phyloP scores from a whole-genome alignment of 1,284 basidiomycete species.

The Boletus sp. region DNA sequence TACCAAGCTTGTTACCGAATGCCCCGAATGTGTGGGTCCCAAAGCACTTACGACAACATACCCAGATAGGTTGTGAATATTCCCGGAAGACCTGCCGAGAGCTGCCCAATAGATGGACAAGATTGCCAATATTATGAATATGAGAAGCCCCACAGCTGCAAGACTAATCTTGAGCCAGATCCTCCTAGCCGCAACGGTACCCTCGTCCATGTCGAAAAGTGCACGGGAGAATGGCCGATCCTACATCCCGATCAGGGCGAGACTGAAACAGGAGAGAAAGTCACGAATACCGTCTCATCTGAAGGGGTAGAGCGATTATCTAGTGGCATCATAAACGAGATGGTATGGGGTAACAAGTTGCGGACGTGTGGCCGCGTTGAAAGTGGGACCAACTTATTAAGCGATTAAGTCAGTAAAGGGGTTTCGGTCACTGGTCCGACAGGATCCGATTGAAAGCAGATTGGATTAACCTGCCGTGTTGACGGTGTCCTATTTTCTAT shows the following conservation, averaged over 20 bases:
- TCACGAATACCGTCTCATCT: slow-evolving; percentile 12
- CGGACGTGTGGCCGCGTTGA: background rate
- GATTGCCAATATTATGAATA: slow-evolving; percentile 31
- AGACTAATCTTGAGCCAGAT: slow-evolving; percentile 34
- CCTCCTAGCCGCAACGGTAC: slow-evolving; percentile 30
- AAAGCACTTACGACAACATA: slow-evolving; percentile 36
- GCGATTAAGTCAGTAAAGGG: slow-evolving; percentile 12
- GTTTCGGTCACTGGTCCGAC: background rate
- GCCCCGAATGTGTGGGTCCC: background rate
- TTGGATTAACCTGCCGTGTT: background rate
- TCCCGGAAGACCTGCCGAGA: slow-evolving; percentile 26
- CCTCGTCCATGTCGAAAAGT: slow-evolving; percentile 33
- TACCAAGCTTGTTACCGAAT: background rate
- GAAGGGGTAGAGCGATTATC: background rate
- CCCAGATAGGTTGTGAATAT: slow-evolving; percentile 37
- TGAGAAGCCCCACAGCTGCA: slow-evolving; percentile 21
- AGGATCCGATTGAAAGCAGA: background rate
- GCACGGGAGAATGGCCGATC: slow-evolving; percentile 35
- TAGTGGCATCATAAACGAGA: slow-evolving; percentile 8
- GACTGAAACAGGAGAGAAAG: background rate
- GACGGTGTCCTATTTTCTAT: background rate
- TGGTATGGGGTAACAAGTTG: background rate
- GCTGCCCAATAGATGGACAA: slow-evolving; percentile 41
- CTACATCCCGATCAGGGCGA: slow-evolving; percentile 25
- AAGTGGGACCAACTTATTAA: slow-evolving; percentile 21